Evolutionary conservation across 192 early-diverging fungal genomes (phyloP).

Genomic region (Rhizoclosmatium globosum): DNA sequence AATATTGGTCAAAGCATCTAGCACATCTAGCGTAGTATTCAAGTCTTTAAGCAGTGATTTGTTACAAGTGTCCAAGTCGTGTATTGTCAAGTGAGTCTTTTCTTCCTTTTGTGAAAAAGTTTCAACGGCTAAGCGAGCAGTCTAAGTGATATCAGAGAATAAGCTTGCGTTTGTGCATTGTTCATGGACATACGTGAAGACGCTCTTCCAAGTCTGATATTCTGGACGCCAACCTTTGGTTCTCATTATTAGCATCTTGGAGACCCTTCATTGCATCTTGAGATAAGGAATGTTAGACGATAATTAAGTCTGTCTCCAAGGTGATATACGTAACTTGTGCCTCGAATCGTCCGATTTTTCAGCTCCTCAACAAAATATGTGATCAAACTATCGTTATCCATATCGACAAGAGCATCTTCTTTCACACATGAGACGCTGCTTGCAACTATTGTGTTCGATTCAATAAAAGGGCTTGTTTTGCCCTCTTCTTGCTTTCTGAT

Average conservation of each 20-base stretch:
- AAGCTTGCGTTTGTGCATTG: not conserved
- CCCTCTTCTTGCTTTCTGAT: constrained; percentile 1
- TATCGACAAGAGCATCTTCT: constrained; percentile 29
- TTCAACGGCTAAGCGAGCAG: not conserved
- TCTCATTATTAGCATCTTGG: constrained; percentile 33
- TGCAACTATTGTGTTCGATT: not conserved
- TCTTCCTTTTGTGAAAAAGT: not conserved
- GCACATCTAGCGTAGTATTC: not conserved
- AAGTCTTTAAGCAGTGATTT: not conserved
- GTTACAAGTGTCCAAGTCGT: not conserved
- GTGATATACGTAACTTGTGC: constrained; percentile 40
- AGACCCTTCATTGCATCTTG: constrained; percentile 51
- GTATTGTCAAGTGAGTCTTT: not conserved
- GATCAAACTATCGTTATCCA: constrained; percentile 49
- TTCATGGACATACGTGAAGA: not conserved
- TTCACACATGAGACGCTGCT: not conserved
- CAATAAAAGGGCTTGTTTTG: not conserved
- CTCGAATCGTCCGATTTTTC: constrained; percentile 51
- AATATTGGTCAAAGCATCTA: not conserved
- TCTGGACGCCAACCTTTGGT: constrained; percentile 14
- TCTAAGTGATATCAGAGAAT: not conserved
- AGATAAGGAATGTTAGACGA: not conserved
- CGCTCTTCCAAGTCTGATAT: constrained; percentile 27
- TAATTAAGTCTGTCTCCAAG: not conserved
- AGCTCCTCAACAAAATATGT: constrained; percentile 52